A percentile compares a stretch with the other conserved stretches of the same genome.
phyloP scores from a whole-genome alignment of 441 rosid species.

The Jatropha podagrica region DNA sequence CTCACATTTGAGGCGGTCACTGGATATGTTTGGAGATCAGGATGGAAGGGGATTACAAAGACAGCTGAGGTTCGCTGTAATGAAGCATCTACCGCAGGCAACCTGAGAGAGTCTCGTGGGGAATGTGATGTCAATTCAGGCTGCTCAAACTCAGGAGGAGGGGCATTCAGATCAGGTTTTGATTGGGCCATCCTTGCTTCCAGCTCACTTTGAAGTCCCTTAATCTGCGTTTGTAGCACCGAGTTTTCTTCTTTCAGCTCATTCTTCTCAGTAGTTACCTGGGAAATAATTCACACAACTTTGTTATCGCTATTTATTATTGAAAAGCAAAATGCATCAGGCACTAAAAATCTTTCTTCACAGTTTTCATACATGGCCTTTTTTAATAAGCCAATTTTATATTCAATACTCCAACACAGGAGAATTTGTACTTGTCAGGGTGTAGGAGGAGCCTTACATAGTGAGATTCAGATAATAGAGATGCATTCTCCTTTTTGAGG shows the following conservation, averaged over 20 bases:
- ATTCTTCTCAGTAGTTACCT: conserved; percentile 76
- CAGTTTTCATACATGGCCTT: background rate
- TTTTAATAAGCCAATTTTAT: background rate
- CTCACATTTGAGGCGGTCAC: conserved; percentile 45
- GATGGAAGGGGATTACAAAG: conserved; percentile 60
- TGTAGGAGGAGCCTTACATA: conserved; percentile 47
- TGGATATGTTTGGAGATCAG: conserved; percentile 44
- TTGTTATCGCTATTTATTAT: background rate
- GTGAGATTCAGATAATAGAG: conserved; percentile 70
- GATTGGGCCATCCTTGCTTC: conserved; percentile 41
- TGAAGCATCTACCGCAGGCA: conserved; percentile 38
- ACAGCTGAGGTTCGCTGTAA: conserved; percentile 52
- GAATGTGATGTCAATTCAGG: conserved; percentile 35
- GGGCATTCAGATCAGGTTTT: conserved; percentile 57
- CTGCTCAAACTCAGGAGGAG: conserved; percentile 44
- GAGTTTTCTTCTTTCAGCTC: conserved; percentile 83
- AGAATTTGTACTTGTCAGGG: background rate
- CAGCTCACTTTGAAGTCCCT: conserved; percentile 51
- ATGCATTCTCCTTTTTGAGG: conserved; percentile 63
- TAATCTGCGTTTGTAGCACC: conserved; percentile 59
- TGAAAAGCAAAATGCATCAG: background rate
- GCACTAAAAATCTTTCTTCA: background rate
- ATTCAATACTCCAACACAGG: background rate
- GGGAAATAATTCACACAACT: conserved; percentile 22
- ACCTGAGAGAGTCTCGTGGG: conserved; percentile 26